Evolutionary conservation across 2,329 filamentous ascomycete genomes (phyloP).

Genomic region (Paecilomyces niveus): DNA sequence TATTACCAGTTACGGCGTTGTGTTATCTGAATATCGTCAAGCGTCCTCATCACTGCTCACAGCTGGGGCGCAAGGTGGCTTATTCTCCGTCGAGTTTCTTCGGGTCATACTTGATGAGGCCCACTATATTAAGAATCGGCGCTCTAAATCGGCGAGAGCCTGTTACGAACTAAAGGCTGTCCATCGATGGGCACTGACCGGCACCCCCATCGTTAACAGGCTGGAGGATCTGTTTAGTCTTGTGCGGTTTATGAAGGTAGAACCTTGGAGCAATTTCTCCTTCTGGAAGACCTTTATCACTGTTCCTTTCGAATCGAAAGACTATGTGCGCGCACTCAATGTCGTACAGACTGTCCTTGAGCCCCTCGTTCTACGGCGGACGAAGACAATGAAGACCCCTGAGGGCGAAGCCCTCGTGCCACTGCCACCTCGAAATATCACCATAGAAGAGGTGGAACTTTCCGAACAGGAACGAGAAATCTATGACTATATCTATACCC

Average conservation of each 20-base stretch:
- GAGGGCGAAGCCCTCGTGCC: constrained; percentile 74
- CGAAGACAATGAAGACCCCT: constrained; percentile 97
- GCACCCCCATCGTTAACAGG: constrained; percentile 93
- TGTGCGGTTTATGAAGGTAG: constrained; percentile 84
- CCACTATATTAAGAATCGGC: constrained; percentile 83
- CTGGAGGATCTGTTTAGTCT: constrained; percentile 92
- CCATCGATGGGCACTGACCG: constrained; percentile 89
- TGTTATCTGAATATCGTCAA: constrained; percentile 82
- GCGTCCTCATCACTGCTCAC: constrained; percentile 52
- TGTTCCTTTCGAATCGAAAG: constrained; percentile 89
- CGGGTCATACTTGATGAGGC: constrained; percentile 92
- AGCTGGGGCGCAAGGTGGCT: constrained; percentile 62
- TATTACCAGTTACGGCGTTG: constrained; percentile 88
- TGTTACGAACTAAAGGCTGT: constrained; percentile 82
- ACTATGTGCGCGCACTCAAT: constrained; percentile 87
- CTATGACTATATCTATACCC: constrained; percentile 81
- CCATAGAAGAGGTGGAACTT: constrained; percentile 82
- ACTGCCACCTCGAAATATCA: constrained; percentile 70
- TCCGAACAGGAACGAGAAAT: constrained; percentile 80
- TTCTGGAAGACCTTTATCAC: constrained; percentile 99
- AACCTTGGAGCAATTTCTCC: constrained; percentile 97
- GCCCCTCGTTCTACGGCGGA: constrained; percentile 86
- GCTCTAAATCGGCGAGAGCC: constrained; percentile 88
- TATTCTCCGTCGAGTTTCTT: constrained; percentile 93
- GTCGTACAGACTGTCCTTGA: constrained; percentile 96